Evolutionary conservation across 179 eudicot genomes (phyloP), one percentile per base, ranked within the genome.

Genomic region (Drosera spatulata): DNA sequence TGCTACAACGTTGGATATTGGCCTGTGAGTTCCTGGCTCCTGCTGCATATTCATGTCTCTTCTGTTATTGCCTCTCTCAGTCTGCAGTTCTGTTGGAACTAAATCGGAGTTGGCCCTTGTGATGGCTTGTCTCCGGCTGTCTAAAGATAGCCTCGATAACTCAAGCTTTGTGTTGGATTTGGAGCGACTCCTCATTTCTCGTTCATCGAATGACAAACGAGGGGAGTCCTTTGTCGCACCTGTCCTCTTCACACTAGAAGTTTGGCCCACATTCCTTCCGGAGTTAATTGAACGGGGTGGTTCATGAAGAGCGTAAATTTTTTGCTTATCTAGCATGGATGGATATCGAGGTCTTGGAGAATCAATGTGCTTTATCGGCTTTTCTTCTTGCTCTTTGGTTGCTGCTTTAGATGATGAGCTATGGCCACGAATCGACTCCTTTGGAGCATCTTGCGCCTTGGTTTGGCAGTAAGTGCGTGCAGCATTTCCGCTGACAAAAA

Each of bases 101-200:
- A 61, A 51, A 55, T 43, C 45, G 8, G 5, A 43, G 45, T 43
- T 8, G 39, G 59, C 22, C 51, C 13, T 51, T 50, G 52, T 69
- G 33, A 60, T 22, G 48, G 47, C 63, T 56, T 61, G 60, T 43
- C 70, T 69, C 58, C 69, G 67, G 45, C 80, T 77, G 47, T 77
- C 80, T 37, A 77, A 40, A 3, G 80, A 77, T 50, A 77, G 63
- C 58, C 80, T 60, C 0, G 80, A 77, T 50, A 73, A 72, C 53
- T 77, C 80, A 40, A 63, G 55, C 62, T 73, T 69, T 61, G 63
- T 41, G 43, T 56, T 64, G 41, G 68, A 60, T 51, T 40, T 58
- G 50, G 42, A 44, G 13, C 15, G 7, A 7, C 62, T 56, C 13
- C 68, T 55, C 12, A 50, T 45, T 45, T 76, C 80, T 22, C 73